Evolutionary conservation across 768 basidiomycete species (phyloP), one percentile per base, ranked within the genome.

Genomic region (Lentinus tigrinus): DNA sequence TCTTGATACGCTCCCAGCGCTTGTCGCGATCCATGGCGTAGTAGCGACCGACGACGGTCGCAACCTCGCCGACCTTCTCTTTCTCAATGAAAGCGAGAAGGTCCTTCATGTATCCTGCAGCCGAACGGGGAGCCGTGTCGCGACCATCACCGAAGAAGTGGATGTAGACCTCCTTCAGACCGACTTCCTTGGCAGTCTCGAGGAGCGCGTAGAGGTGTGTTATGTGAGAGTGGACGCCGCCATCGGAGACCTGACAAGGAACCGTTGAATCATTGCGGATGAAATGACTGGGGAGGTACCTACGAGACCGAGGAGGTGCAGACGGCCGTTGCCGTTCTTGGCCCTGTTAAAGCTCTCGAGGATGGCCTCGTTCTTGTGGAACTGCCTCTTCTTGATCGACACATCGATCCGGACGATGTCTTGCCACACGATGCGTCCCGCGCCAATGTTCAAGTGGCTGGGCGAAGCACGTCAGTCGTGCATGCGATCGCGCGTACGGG

Each of bases 1-100:
- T 79, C 80, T 93, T 93, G 70, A 98, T 72, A 36, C 95, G 82
- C 71, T 98, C 95, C 95, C 95, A 98, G 47, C 95, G 85, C 80
- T 95, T 95, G 73, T 96, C 94, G 38, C 93, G 85, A 75, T 96
- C 95, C 94, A 96, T 96, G 31, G 93, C 95, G 64, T 95, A 98
- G 80, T 98, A 98, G 52, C 95, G 76, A 6, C 94, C 95, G 40
- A 95, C 77, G 49, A 96, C 80, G 7, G 93, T 95, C 5, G 91
- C 87, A 47, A 98, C 75, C 70, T 91, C 82, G 31, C 93, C 95
- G 60, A 87, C 82, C 40, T 85, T 78, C 67, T 91, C 87, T 66
- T 92, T 85, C 65, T 85, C 75, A 56, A 89, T 80, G 73, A 93
- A 96, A 28, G 86, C 85, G 10, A 85, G 78, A 7, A 98, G 76